Conservation (phyloP, 75 land plant species). For the Ceratopteris richardii region DNA sequence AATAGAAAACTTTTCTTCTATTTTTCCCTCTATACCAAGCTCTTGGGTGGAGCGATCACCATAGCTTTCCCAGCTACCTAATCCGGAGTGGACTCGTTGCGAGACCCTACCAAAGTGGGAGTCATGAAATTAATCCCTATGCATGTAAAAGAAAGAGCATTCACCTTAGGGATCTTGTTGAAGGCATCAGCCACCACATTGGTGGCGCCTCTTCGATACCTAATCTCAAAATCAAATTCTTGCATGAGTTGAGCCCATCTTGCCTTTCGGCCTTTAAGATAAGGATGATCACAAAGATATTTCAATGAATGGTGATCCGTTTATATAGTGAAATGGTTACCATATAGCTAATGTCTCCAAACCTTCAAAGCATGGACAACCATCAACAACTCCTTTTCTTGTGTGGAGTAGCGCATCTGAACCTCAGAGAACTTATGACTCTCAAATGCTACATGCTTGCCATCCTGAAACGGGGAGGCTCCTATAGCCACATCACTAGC, state of each 20-base stretch:
- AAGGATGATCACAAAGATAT: slow-evolving; percentile 8
- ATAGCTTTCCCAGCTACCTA: too few relatives aligned
- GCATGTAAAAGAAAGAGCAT: background rate
- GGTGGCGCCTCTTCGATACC: background rate
- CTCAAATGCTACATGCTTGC: background rate
- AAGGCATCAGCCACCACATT: slow-evolving; percentile 4
- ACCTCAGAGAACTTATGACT: too few relatives aligned
- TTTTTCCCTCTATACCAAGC: too few relatives aligned
- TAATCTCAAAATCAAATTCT: slow-evolving; percentile 7
- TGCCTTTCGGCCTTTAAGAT: slow-evolving; percentile 9
- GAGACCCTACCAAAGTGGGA: too few relatives aligned
- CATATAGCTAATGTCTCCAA: slow-evolving; percentile 9
- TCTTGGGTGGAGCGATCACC: too few relatives aligned
- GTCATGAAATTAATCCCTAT: too few relatives aligned
- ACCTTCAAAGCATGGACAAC: slow-evolving; percentile 5
- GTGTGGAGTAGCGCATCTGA: slow-evolving; percentile 5
- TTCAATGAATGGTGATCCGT: slow-evolving; percentile 12
- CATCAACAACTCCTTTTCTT: slow-evolving; percentile 5
- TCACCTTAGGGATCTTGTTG: background rate
- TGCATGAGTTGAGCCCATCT: slow-evolving; percentile 10
- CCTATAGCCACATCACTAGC: slow-evolving; percentile 5
- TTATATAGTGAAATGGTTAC: background rate
- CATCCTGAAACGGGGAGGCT: background rate
- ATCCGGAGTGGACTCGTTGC: too few relatives aligned
- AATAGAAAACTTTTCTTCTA: too few relatives aligned